Evolutionary conservation across 495 filamentous ascomycete species (phyloP).

Genomic region (Daldinia caldariorum): DNA sequence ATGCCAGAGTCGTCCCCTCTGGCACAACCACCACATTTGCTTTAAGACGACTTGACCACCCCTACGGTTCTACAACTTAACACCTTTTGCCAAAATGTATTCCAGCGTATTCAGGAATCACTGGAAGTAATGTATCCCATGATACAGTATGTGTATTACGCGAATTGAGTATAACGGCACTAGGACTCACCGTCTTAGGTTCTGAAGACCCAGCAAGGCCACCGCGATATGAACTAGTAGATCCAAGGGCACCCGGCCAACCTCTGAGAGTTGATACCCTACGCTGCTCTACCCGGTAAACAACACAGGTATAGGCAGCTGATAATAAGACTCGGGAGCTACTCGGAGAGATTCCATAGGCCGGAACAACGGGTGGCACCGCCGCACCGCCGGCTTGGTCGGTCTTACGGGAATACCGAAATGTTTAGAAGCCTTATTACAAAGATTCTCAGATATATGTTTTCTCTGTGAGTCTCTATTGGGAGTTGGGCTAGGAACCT

Average conservation of each 20-base stretch:
- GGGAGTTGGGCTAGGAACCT: slow-evolving; percentile 35
- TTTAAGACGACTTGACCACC: slow-evolving; percentile 17
- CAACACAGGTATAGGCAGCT: slow-evolving; percentile 17
- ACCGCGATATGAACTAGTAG: slow-evolving; percentile 18
- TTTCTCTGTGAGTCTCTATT: slow-evolving; percentile 66
- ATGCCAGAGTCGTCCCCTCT: not conserved
- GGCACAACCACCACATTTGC: slow-evolving; percentile 1
- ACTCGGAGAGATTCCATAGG: slow-evolving; percentile 31
- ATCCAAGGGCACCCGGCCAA: slow-evolving; percentile 33
- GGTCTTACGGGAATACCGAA: slow-evolving; percentile 33
- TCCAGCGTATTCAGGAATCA: not conserved
- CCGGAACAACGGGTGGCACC: slow-evolving; percentile 29
- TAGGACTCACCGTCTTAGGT: not conserved
- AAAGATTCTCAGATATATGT: slow-evolving; percentile 58
- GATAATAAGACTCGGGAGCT: slow-evolving; percentile 30
- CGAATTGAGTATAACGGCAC: slow-evolving; percentile 22
- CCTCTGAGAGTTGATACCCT: slow-evolving; percentile 15
- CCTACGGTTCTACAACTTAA: slow-evolving; percentile 14
- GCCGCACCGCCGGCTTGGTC: slow-evolving; percentile 45
- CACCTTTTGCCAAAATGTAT: not conserved
- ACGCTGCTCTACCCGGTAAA: slow-evolving; percentile 26
- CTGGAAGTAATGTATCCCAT: slow-evolving; percentile 10
- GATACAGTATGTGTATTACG: slow-evolving; percentile 14
- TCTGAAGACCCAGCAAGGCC: not conserved
- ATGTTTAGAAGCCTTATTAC: slow-evolving; percentile 50